Evolutionary conservation across 345 rosid genomes (phyloP).

Genomic region (Syzygium aromaticum): DNA sequence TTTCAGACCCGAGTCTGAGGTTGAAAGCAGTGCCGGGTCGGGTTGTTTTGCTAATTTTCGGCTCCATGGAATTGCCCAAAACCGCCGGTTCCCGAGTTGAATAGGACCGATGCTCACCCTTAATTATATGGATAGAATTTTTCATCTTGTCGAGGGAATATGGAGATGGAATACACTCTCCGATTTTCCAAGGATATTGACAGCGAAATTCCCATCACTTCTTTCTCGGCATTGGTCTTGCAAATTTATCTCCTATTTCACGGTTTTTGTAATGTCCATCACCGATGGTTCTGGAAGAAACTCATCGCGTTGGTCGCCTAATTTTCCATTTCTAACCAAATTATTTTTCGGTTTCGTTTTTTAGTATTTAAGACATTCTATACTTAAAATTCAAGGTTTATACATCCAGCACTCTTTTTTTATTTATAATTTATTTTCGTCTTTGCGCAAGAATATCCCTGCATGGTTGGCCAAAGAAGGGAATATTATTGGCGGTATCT

Average conservation of each 20-base stretch:
- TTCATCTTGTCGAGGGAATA: not conserved
- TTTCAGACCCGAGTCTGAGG: not conserved
- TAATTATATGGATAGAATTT: not conserved
- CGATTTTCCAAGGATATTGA: not conserved
- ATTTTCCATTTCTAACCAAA: not conserved
- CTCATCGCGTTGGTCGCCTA: not conserved
- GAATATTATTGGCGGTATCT: not conserved
- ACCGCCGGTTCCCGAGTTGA: not conserved
- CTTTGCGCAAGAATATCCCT: not conserved
- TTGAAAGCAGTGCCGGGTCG: not conserved
- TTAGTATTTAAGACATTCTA: not conserved
- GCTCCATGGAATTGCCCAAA: not conserved
- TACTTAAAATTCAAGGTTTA: not conserved
- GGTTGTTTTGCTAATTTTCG: not conserved
- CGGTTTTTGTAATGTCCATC: not conserved
- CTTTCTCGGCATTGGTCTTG: not conserved
- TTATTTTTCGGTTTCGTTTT: not conserved
- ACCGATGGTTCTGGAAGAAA: not conserved
- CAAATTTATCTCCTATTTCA: not conserved
- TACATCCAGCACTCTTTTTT: not conserved
- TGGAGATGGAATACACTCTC: not conserved
- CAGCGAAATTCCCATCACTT: not conserved
- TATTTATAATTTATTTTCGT: not conserved
- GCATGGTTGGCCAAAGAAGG: no score
- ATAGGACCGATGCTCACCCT: rapidly evolving